Percentiles rank a stretch among this genome's conserved stretches.
Evolutionary conservation across 2,329 filamentous ascomycete species (phyloP).

Genomic region (Rhynchosporium graminicola): DNA sequence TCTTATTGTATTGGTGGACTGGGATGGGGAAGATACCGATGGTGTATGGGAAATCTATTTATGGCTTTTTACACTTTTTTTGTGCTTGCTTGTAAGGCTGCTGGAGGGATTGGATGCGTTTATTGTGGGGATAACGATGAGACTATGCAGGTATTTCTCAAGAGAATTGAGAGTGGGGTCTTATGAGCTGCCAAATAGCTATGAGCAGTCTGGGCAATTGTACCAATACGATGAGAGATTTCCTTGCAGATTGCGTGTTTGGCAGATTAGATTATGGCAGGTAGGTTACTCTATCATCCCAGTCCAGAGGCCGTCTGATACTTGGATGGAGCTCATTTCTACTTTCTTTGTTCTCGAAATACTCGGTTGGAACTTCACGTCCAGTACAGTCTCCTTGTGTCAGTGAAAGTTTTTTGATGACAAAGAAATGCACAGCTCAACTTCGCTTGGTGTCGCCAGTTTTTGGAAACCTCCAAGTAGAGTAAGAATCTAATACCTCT

Average conservation of each 20-base stretch:
- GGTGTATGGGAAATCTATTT: constrained; percentile 31
- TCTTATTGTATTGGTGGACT: constrained; percentile 14
- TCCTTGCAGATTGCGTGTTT: background rate
- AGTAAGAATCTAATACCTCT: no score
- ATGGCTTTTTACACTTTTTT: constrained; percentile 16
- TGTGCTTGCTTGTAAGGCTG: constrained; percentile 13
- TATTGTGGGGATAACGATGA: constrained; percentile 27
- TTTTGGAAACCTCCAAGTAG: no score
- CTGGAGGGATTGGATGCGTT: background rate
- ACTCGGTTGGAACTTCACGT: no score
- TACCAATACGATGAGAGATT: constrained; percentile 25
- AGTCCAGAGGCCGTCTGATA: background rate
- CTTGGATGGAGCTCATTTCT: background rate
- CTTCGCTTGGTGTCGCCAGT: no score
- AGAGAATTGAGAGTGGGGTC: background rate
- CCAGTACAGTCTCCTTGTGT: no score
- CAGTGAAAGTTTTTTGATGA: no score
- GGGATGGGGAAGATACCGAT: constrained; percentile 22
- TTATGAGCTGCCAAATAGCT: constrained; percentile 6
- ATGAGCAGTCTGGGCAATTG: constrained; percentile 17
- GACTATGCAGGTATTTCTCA: constrained; percentile 15
- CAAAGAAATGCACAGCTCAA: no score
- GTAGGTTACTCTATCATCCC: background rate
- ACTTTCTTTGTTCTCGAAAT: background rate
- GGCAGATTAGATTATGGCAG: background rate